Evolutionary conservation across 164 flowering plant genomes (phyloP), one percentile per base, ranked within the genome.

Genomic region (Chimonanthus praecox): DNA sequence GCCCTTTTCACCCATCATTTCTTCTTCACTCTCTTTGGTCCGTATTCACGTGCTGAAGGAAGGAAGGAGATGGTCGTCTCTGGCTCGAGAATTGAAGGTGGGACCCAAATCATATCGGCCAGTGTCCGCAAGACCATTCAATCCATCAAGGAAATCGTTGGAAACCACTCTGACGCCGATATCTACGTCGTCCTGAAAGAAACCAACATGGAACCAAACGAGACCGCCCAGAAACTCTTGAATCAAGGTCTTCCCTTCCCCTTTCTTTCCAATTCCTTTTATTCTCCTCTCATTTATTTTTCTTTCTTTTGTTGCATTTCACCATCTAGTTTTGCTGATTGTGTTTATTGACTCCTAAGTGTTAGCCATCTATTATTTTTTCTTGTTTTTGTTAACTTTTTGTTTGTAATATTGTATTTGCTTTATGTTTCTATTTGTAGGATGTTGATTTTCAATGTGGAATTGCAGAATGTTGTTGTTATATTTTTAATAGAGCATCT

Each of bases 191-290:
- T 85, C 9, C 93, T 95, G 70, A 88, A 89, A 76, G 99, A 95
- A 65, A 70, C 82, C 20, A 82, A 88, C 78, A 95, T 90, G 97
- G 95, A 95, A 74, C 95, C 98, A 78, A 88, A 92, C 71, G 98
- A 90, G 76, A 86, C 98, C 65, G 66, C 85, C 3, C 92, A 92
- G 82, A 92, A 87, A 62, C 76, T 95, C 83, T 83, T 95, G 9
- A 68, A 82, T 69, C 98, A 93, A 88, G 99, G 99, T 94, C 43
- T 5, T 33, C 49, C 33, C 33, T 1, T 67, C 49, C 11, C 73
- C 9, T 15, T 68, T 10, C 7, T 43, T 49, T 33, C 43, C 33
- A 33, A 33, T 33, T 33, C 33, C 33, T 33, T 33, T 33, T 33
- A 33, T 33, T 33, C 1, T 33, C 33, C 33, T 33, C 33, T 33